Percentiles rank a stretch among this genome's conserved stretches.
These are phyloP conservation scores for Rubia tinctorum DNA, from an alignment of 305 asterid species.

Conservation along the genomic window DNA sequence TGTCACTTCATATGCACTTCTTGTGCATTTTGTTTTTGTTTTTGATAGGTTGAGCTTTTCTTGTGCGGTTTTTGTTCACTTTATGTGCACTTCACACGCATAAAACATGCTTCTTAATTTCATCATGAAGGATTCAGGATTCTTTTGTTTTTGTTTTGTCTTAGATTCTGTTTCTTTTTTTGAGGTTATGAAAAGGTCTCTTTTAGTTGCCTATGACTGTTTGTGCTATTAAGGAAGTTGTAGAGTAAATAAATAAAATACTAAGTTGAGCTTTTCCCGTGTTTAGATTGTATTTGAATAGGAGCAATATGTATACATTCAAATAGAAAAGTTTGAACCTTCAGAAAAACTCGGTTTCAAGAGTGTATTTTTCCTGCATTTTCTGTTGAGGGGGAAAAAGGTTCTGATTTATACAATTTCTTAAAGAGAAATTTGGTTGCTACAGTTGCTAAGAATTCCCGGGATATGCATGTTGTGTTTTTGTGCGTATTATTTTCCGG, in stretches of 20 bases:
- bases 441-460: background rate
- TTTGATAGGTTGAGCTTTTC: too few species aligned
- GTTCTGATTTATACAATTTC: too few species aligned
- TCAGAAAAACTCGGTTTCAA: background rate
- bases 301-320: background rate
- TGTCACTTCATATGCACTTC: too few species aligned
- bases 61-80: too few species aligned
- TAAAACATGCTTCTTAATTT: background rate
- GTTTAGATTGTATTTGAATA: background rate
- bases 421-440: background rate
- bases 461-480: background rate
- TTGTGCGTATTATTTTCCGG: background rate
- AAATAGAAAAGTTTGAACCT: background rate
- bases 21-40: too few species aligned
- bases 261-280: background rate
- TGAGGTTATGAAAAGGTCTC: background rate
- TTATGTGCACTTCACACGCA: too few species aligned
- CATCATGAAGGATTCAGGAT: background rate
- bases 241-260: too few species aligned
- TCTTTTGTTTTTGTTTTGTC: background rate
- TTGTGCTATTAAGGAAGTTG: background rate
- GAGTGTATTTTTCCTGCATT: background rate
- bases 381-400: background rate
- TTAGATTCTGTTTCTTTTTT: background rate
- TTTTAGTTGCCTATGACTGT: background rate